Base-by-base conservation (phyloP, 225 moss, liverwort and hornwort genomes). In the Straminergon stramineum region DNA sequence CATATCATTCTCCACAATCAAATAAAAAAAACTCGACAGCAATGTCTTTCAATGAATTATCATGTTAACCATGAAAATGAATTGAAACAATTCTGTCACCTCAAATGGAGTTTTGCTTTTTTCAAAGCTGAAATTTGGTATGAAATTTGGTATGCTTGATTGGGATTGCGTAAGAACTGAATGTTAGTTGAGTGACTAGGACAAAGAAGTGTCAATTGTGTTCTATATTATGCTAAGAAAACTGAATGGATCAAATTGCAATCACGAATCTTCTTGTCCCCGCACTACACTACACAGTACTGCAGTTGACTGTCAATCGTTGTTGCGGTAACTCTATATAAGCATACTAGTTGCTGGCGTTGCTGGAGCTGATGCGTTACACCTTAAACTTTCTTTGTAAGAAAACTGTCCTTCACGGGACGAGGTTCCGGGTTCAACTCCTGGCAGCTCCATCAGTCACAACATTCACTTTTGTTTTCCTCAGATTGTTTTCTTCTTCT, bases 341-440 rank as follows among this genome's bases (percentile, higher is more conserved):
- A 9, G 2, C 4, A 3, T 22, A n/a, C 18, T n/a, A 34, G 3
- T 8, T 20, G 4, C 3, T 6, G 5, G 0, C 0, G 5, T 19
- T 8, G 9, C 1, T 1, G 71, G 71, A 71, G 71, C 41, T 71
- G 71, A 26, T 41, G 41, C 71, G 26, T 26, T 22, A 37, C 0
- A n/a, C 20, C 11, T 7, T 5, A 71, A 12, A 12, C 37, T 41
- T 27, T 43, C 73, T 6, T 0, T 7, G 1, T 0, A 35, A 18
- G 17, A 41, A 28, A 15, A 4, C 1, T 1, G 51, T 75, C 12
- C 28, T 6, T 2, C 7, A 19, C 31, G 32, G 51, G 75, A 51
- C 7, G 32, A 75, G 51, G 75, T 75, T 19, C 52, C 20, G 51
- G 52, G 32, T 12, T 75, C 52, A 20, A 75, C 32, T 52, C 20